Conservation (phyloP, 2,329 filamentous ascomycete genomes). For the Coniochaeta sp. region DNA sequence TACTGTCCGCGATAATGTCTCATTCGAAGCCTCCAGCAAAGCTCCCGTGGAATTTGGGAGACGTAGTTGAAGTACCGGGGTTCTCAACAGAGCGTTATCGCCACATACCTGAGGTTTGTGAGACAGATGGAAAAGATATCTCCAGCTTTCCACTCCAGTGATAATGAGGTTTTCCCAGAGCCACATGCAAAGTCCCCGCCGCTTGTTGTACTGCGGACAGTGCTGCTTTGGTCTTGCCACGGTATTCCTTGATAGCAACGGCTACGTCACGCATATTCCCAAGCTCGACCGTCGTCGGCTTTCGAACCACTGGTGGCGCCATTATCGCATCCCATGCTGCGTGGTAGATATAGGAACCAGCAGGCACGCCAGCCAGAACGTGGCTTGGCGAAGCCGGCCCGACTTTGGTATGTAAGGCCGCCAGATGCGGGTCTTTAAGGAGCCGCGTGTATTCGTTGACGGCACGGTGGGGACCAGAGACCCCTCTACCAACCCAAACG, state of each 20-base stretch:
- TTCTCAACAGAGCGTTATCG: background rate
- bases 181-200: constrained; percentile 5
- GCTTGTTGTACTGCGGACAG: constrained; percentile 14
- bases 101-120: background rate
- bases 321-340: constrained; percentile 45
- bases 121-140: constrained; percentile 13
- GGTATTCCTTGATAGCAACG: constrained; percentile 30
- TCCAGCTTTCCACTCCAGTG: constrained; percentile 32
- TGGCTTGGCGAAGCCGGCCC: constrained; percentile 43
- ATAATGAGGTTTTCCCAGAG: constrained; percentile 16
- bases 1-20: background rate
- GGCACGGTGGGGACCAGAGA: constrained; percentile 24
- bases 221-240: constrained; percentile 22
- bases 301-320: constrained; percentile 21
- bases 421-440: constrained; percentile 21
- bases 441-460: constrained; percentile 41
- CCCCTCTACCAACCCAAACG: constrained; percentile 41
- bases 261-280: constrained; percentile 36
- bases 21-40: background rate
- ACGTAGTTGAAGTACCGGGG: background rate
- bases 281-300: constrained; percentile 22
- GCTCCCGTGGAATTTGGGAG: background rate
- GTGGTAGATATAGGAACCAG: constrained; percentile 36
- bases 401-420: constrained; percentile 24
- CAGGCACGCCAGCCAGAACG: constrained; percentile 40